A percentile compares a stretch with the other conserved stretches of the same genome.
Conservation (phyloP, 2,329 filamentous ascomycete genomes). For the Dichotomopilus funicola region DNA sequence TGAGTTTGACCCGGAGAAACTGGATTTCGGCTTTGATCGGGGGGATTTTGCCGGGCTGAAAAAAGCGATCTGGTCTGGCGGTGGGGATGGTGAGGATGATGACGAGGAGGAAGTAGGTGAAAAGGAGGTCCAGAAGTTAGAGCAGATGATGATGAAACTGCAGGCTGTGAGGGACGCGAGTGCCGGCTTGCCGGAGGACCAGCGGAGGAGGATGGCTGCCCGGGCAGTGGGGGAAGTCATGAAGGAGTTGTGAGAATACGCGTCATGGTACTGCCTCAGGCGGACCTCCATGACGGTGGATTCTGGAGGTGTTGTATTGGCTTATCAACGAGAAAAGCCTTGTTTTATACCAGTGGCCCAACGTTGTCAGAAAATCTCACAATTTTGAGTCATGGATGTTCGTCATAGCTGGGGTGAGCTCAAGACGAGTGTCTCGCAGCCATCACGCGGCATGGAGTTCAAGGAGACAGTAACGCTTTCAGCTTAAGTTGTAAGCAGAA, state of each 20-base stretch:
- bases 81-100: constrained; percentile 21
- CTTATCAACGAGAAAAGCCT: too few relatives aligned
- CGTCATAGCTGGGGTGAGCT: too few relatives aligned
- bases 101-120: constrained; percentile 37
- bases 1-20: constrained; percentile 39
- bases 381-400: too few relatives aligned
- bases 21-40: constrained; percentile 47
- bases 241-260: constrained; percentile 41
- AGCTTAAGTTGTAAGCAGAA: too few relatives aligned
- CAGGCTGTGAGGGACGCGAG: constrained; percentile 55
- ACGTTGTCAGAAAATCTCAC: too few relatives aligned
- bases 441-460: too few relatives aligned
- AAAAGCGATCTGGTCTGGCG: constrained; percentile 44
- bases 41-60: constrained; percentile 47
- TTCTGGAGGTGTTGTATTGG: too few relatives aligned
- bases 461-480: too few relatives aligned
- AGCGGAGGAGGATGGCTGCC: constrained; percentile 54
- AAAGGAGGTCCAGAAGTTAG: constrained; percentile 52
- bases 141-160: constrained; percentile 58
- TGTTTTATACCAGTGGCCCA: too few relatives aligned
- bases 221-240: constrained; percentile 59
- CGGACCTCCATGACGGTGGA: too few relatives aligned
- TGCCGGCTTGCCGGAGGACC: constrained; percentile 52
- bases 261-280: not conserved
- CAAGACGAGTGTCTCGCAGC: too few relatives aligned